Evolutionary conservation across 768 basidiomycete species (phyloP), one percentile per base, ranked within the genome.

Genomic region (Hortiboletus campestris): DNA sequence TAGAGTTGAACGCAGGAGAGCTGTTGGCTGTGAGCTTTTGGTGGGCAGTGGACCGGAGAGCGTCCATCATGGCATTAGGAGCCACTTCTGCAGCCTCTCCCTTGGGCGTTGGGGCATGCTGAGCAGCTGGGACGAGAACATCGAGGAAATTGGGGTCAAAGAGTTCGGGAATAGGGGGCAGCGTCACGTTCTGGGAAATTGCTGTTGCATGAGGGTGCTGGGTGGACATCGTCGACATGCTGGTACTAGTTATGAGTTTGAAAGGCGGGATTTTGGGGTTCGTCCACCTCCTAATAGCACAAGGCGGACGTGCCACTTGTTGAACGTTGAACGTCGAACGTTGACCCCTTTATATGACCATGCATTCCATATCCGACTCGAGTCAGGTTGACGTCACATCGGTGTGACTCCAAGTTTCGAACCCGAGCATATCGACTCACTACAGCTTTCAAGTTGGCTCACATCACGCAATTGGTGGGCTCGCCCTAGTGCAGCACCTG

Each of bases 101-200:
- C 16, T 52, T 29, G 25, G 14, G 29, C n/a, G 3, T 31, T 6
- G 49, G 42, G 11, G 9, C 45, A 40, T 46, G 10, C 4, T 49
- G 36, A 5, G 49, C 34, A 3, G 57, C 46, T 31, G 84, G 84
- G n/a, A 86, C 58, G 20, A 88, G 77, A 40, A 75, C 62, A 64
- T 86, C 78, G 49, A 86, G 78, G 59, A 81, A 86, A 60, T 79
- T 75, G 32, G 78, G 70, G 50, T 83, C 68, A 53, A 76, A 81
- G 31, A 88, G 79, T 61, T 87, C 85, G 2, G 79, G 79, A 43
- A 89, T 78, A 36, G 69, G 53, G 1, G 86, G 86, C 13, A 87
- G 72, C 7, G 78, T 75, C 48, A 84, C 72, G 42, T 68, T 74
- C 59, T 84, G 84, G 20, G 72, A 65, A 19, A 67, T 62, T 28